Conservation (phyloP, 2,329 filamentous ascomycete species). For the Hypoxylon sp. region DNA sequence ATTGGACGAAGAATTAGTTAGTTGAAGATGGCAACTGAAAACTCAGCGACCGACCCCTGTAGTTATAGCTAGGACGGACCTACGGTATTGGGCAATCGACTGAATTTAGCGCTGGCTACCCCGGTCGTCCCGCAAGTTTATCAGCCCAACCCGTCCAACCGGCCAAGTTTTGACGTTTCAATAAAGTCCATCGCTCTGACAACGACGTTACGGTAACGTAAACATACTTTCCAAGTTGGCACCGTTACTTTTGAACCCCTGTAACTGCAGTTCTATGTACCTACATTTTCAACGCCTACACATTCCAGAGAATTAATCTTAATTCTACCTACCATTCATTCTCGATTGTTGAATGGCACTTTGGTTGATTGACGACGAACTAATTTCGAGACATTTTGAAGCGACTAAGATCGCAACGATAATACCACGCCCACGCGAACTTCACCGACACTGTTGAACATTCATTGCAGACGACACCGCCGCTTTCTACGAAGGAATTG, state of each 20-base stretch:
- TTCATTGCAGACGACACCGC: slow-evolving; percentile 15
- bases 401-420: slow-evolving; percentile 1
- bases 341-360: slow-evolving; percentile 5
- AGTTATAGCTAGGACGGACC: no score
- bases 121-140: slow-evolving; percentile 17
- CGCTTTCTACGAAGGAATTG: slow-evolving; percentile 9
- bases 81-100: no score
- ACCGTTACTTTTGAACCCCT: slow-evolving; percentile 7
- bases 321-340: not conserved
- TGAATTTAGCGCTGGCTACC: slow-evolving; percentile 16
- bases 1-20: no score
- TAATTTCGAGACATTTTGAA: slow-evolving; percentile 32
- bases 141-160: slow-evolving; percentile 1
- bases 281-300: slow-evolving; percentile 16
- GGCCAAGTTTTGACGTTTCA: not conserved
- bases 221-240: slow-evolving; percentile 17
- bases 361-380: slow-evolving; percentile 18
- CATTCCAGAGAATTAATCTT: slow-evolving; percentile 21
- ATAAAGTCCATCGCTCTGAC: slow-evolving; percentile 18
- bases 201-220: slow-evolving; percentile 23
- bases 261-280: not conserved
- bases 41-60: no score
- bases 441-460: slow-evolving; percentile 8
- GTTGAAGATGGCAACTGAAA: no score
- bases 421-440: slow-evolving; percentile 2